phyloP scores from a whole-genome alignment of 257 asterid genomes.

The Eucommia ulmoides region DNA sequence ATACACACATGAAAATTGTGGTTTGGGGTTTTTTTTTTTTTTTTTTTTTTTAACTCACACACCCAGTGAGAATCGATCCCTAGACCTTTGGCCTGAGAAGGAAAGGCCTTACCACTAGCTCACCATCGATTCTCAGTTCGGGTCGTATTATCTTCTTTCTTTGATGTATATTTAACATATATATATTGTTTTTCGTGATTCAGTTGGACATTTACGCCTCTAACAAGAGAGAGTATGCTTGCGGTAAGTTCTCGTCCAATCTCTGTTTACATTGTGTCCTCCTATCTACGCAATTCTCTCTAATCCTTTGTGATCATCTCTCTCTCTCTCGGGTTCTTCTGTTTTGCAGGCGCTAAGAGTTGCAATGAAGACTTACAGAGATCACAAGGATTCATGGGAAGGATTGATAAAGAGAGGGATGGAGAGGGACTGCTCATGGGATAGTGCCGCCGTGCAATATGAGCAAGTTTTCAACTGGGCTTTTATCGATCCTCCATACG shows the following conservation, averaged over 20 bases:
- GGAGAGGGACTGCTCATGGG: constrained; percentile 80
- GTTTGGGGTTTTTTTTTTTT: too few species aligned
- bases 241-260: constrained; percentile 40
- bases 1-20: neutral
- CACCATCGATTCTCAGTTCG: neutral
- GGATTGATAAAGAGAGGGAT: constrained; percentile 85
- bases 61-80: too few species aligned
- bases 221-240: constrained; percentile 48
- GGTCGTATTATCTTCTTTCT: neutral
- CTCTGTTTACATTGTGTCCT: neutral
- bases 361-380: constrained; percentile 47
- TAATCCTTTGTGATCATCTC: neutral
- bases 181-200: constrained; percentile 3
- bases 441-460: constrained; percentile 69
- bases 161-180: neutral
- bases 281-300: neutral
- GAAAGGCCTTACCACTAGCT: too few species aligned
- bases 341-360: constrained; percentile 41
- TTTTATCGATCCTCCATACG: constrained; percentile 68
- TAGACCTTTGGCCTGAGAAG: too few species aligned
- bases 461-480: constrained; percentile 88
- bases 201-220: constrained; percentile 97
- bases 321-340: neutral
- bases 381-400: constrained; percentile 73
- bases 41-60: too few species aligned